These are phyloP conservation scores for Stemphylium vesicarium DNA, from an alignment of 2,329 filamentous ascomycete genomes.

Conservation along the genomic window DNA sequence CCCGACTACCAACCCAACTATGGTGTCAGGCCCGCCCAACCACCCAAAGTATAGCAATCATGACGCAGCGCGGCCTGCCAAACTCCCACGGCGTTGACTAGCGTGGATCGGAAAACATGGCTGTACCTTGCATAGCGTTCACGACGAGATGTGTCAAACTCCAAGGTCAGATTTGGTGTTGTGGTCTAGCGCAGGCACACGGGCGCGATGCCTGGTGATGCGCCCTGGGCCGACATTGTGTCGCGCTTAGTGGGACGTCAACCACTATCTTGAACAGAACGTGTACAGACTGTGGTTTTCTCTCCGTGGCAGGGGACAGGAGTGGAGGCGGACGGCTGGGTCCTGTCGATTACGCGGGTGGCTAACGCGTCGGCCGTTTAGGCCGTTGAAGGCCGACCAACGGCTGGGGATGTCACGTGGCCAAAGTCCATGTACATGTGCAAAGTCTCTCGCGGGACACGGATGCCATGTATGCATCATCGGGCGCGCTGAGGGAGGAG, in stretches of 20 bases:
- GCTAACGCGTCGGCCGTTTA: slow-evolving; percentile 13
- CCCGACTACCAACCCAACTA: slow-evolving; percentile 5
- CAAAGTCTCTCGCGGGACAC: background rate
- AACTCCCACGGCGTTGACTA: slow-evolving; percentile 8
- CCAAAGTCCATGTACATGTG: background rate
- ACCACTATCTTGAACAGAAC: background rate
- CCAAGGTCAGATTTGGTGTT: slow-evolving; percentile 1
- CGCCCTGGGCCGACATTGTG: background rate
- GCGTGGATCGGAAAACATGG: slow-evolving; percentile 7
- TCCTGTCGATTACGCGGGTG: slow-evolving; percentile 12
- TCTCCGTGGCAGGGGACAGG: background rate
- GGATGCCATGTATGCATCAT: background rate
- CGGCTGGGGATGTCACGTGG: slow-evolving; percentile 7
- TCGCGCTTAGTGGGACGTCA: background rate
- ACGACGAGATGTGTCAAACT: slow-evolving; percentile 1
- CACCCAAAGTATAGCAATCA: slow-evolving; percentile 4
- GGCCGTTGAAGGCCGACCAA: slow-evolving; percentile 11
- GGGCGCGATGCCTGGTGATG: background rate
- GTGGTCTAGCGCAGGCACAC: background rate
- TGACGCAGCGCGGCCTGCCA: slow-evolving; percentile 17
- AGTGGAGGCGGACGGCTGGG: background rate
- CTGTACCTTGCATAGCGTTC: slow-evolving; percentile 14
- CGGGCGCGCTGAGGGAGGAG: background rate
- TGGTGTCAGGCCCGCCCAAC: slow-evolving; percentile 9
- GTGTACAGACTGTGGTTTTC: background rate